Percentiles rank a stretch among this genome's conserved stretches.
These are phyloP conservation scores for Astrothelium subdiscretum DNA, from an alignment of 495 filamentous ascomycete genomes.

Conservation along the genomic window DNA sequence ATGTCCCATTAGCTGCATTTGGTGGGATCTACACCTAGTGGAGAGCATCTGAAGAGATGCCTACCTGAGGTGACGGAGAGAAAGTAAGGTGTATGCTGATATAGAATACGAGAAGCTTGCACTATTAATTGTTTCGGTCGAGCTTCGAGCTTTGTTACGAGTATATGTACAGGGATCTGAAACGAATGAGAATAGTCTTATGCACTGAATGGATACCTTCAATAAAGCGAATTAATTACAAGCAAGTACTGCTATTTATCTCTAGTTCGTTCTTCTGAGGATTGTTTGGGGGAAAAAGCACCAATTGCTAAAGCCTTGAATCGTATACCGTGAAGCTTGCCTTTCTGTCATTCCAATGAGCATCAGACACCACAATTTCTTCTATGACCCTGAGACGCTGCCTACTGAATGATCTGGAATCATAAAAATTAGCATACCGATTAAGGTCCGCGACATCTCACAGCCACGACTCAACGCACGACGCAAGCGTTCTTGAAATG, in stretches of 20 bases:
- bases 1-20: background rate
- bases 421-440: no score
- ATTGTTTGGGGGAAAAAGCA: no score
- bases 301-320: background rate
- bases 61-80: background rate
- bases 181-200: background rate
- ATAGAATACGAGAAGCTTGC: background rate
- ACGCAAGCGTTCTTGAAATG: conserved; percentile 1
- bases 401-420: no score
- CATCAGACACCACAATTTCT: no score
- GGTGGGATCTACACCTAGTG: background rate
- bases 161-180: background rate
- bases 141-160: background rate
- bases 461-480: background rate
- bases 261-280: background rate
- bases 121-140: background rate
- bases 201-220: background rate
- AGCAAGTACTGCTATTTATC: background rate
- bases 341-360: background rate
- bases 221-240: background rate
- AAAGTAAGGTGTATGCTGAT: background rate
- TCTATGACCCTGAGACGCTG: no score
- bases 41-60: background rate
- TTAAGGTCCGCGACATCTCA: no score
- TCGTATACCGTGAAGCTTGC: background rate